These are phyloP conservation scores for Aspergillus aculeatinus DNA, from an alignment of 2,329 filamentous ascomycete species.

Conservation along the genomic window DNA sequence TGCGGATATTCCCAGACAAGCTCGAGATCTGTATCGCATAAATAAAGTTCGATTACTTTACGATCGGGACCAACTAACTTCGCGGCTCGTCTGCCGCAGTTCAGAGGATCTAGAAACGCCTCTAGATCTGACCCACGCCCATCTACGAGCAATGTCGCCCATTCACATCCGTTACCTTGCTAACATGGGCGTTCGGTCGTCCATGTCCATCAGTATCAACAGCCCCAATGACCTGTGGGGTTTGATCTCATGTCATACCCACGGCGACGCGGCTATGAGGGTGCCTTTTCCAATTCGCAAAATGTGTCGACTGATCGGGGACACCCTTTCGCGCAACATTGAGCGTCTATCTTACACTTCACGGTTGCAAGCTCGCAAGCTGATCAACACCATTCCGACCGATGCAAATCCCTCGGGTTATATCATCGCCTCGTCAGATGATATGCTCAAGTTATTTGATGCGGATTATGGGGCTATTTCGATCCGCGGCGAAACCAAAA, in stretches of 20 bases:
- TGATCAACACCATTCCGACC: conserved; percentile 83
- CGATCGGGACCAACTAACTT: conserved; percentile 76
- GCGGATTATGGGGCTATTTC: conserved; percentile 84
- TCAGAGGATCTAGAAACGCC: conserved; percentile 67
- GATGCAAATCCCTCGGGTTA: conserved; percentile 82
- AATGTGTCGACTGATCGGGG: conserved; percentile 84
- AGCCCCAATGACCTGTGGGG: conserved; percentile 86
- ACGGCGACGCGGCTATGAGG: conserved; percentile 80
- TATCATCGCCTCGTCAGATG: conserved; percentile 85
- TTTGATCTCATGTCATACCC: conserved; percentile 80
- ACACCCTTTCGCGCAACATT: conserved; percentile 82
- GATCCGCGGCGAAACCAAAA: conserved; percentile 84
- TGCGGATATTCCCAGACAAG: conserved; percentile 78
- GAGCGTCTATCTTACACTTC: conserved; percentile 76
- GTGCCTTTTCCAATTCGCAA: conserved; percentile 89
- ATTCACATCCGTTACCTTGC: conserved; percentile 82
- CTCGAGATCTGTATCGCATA: conserved; percentile 85
- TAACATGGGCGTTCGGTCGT: conserved; percentile 89
- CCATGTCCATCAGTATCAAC: conserved; percentile 92
- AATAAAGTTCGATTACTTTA: conserved; percentile 88
- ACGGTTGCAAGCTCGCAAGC: conserved; percentile 77
- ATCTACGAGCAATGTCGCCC: conserved; percentile 78
- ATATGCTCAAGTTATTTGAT: conserved; percentile 78
- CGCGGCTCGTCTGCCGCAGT: conserved; percentile 73
- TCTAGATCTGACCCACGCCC: conserved; percentile 79